Evolutionary conservation across 163 green algal genomes (phyloP).

Genomic region (Volvox carteri): DNA sequence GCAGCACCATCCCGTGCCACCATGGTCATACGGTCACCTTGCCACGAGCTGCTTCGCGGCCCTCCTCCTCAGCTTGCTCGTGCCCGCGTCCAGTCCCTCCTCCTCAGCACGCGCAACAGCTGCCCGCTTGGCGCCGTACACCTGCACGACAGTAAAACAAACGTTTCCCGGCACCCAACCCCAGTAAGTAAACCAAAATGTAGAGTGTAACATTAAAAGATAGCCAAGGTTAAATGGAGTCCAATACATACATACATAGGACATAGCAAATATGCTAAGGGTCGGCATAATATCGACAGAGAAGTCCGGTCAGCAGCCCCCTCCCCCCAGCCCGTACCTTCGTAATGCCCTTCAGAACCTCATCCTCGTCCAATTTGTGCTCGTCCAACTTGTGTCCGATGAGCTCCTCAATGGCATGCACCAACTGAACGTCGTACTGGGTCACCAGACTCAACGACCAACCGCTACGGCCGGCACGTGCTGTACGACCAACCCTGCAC

Average conservation of each 20-base stretch:
- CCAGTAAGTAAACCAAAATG: no score
- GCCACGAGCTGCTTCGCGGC: slow-evolving; percentile 38
- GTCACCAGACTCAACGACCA: slow-evolving; percentile 92
- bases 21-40: no score
- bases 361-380: slow-evolving; percentile 77
- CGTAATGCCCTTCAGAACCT: slow-evolving; percentile 89
- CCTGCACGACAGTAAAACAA: no score
- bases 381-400: slow-evolving; percentile 81
- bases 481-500: slow-evolving; percentile 81
- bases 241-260: no score
- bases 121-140: slow-evolving; percentile 72
- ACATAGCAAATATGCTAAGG: no score
- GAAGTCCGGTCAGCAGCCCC: background rate
- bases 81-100: slow-evolving; percentile 56
- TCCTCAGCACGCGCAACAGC: slow-evolving; percentile 68
- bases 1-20: no score
- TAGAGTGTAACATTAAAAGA: no score
- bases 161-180: no score
- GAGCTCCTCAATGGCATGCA: slow-evolving; percentile 88
- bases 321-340: slow-evolving; percentile 53
- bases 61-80: slow-evolving; percentile 52
- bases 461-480: slow-evolving; percentile 83
- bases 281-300: no score
- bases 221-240: no score
- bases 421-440: slow-evolving; percentile 91